Conservation (phyloP, 768 basidiomycete genomes). For the Sutorius australiensis region DNA sequence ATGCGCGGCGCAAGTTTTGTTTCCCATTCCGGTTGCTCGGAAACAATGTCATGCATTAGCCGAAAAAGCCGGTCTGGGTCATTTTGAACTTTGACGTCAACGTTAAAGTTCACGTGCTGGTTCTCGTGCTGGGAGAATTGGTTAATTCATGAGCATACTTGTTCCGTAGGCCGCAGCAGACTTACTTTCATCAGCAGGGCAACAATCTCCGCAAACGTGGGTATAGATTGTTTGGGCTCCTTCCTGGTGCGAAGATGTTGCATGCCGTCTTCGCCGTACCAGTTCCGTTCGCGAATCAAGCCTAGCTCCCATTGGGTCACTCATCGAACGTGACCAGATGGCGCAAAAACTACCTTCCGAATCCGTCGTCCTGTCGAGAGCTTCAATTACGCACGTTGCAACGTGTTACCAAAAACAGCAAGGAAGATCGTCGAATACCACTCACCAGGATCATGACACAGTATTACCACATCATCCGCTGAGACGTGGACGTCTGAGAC, state of each 20-base stretch:
- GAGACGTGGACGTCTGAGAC: constrained; percentile 93
- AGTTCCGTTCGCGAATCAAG: constrained; percentile 64
- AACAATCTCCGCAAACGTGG: constrained; percentile 85
- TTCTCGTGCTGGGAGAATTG: constrained; percentile 58
- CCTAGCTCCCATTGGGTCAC: constrained; percentile 38
- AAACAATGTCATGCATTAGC: constrained; percentile 69
- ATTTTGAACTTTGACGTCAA: constrained; percentile 94
- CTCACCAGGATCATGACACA: constrained; percentile 93
- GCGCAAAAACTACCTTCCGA: constrained; percentile 46
- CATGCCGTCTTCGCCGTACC: constrained; percentile 70
- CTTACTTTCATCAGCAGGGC: constrained; percentile 72
- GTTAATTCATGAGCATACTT: constrained; percentile 1
- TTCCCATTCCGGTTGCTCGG: constrained; percentile 66
- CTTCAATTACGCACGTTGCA: constrained; percentile 35
- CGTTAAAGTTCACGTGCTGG: constrained; percentile 71
- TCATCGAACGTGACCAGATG: constrained; percentile 25
- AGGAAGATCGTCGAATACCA: constrained; percentile 14
- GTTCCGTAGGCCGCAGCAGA: constrained; percentile 11
- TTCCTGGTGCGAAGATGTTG: constrained; percentile 77
- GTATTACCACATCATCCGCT: constrained; percentile 77
- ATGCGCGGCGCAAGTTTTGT: constrained; percentile 74
- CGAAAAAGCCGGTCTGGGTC: constrained; percentile 81
- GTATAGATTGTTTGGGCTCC: constrained; percentile 80
- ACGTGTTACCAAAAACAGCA: constrained; percentile 21
- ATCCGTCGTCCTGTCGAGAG: constrained; percentile 78